Conservation (phyloP, 1,284 basidiomycete genomes). For the Trichosporon ovoides region DNA sequence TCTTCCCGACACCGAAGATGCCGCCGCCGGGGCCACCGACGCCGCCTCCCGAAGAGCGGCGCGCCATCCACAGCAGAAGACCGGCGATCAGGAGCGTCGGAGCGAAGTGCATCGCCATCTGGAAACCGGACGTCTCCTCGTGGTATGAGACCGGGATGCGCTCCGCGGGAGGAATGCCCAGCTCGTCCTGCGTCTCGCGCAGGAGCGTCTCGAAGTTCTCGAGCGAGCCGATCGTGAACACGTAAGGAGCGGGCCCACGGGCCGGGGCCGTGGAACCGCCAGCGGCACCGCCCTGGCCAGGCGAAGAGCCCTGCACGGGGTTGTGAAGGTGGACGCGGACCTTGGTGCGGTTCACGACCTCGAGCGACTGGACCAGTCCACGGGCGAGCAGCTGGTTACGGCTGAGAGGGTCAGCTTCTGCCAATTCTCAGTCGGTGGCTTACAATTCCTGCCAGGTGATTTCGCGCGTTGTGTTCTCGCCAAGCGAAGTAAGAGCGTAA, state of each 20-base stretch:
- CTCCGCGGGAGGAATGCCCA: constrained; percentile 84
- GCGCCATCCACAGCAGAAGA: constrained; percentile 82
- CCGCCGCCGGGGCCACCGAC: constrained; percentile 62
- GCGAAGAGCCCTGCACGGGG: constrained; percentile 29
- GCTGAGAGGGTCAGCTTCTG: constrained; percentile 36
- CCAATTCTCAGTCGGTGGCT: constrained; percentile 22
- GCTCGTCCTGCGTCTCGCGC: constrained; percentile 86
- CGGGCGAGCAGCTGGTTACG: constrained; percentile 91
- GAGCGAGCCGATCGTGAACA: constrained; percentile 95
- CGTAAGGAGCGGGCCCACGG: constrained; percentile 57
- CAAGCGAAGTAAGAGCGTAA: constrained; percentile 39
- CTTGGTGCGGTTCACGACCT: constrained; percentile 84
- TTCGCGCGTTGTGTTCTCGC: constrained; percentile 58
- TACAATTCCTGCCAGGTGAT: constrained; percentile 97
- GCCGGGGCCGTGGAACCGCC: constrained; percentile 32
- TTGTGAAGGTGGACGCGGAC: constrained; percentile 55
- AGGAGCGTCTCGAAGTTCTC: constrained; percentile 95
- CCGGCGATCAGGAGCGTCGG: constrained; percentile 89
- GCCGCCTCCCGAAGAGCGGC: constrained; percentile 62
- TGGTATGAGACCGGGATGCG: constrained; percentile 97
- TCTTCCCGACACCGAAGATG: constrained; percentile 97
- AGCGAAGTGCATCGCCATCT: constrained; percentile 82
- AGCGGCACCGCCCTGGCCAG: constrained; percentile 12
- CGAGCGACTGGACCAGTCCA: constrained; percentile 89
- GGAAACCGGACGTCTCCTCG: constrained; percentile 82